phyloP scores from a whole-genome alignment of 176 grass and related monocot genomes.

The Oryza punctata region DNA sequence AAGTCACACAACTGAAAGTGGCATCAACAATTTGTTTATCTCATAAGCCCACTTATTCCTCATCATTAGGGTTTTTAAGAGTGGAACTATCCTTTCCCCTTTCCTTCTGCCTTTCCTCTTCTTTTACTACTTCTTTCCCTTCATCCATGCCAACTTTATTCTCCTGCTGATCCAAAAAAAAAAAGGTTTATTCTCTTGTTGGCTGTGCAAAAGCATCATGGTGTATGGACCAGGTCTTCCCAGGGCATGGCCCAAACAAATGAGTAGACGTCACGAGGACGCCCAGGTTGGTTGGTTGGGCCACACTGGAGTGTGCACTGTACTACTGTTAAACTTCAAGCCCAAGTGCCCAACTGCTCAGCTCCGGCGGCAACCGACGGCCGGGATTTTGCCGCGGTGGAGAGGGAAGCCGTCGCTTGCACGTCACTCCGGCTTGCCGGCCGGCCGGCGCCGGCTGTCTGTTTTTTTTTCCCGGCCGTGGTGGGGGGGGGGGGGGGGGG shows the following conservation, averaged over 20 bases:
- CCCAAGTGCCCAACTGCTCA: conserved; percentile 23
- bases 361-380: conserved; percentile 37
- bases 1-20: conserved; percentile 20
- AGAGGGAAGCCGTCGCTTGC: conserved; percentile 44
- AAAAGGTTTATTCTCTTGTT: conserved; percentile 33
- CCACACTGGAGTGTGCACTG: conserved; percentile 36
- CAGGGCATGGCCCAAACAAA: conserved; percentile 32
- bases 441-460: neutral
- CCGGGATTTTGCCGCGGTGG: conserved; percentile 32
- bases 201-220: conserved; percentile 37
- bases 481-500: neutral
- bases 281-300: conserved; percentile 65
- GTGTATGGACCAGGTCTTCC: conserved; percentile 29
- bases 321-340: neutral
- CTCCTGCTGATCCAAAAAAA: conserved; percentile 14
- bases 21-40: conserved; percentile 40
- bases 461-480: neutral
- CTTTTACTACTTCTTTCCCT: conserved; percentile 13
- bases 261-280: conserved; percentile 21
- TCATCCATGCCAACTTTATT: conserved; percentile 30
- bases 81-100: conserved; percentile 13
- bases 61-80: conserved; percentile 44
- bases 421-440: conserved; percentile 37
- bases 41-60: conserved; percentile 41
- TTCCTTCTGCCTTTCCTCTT: conserved; percentile 3